Evolutionary conservation across 768 basidiomycete species (phyloP).

Genomic region (Hygrophorus pudorinus): DNA sequence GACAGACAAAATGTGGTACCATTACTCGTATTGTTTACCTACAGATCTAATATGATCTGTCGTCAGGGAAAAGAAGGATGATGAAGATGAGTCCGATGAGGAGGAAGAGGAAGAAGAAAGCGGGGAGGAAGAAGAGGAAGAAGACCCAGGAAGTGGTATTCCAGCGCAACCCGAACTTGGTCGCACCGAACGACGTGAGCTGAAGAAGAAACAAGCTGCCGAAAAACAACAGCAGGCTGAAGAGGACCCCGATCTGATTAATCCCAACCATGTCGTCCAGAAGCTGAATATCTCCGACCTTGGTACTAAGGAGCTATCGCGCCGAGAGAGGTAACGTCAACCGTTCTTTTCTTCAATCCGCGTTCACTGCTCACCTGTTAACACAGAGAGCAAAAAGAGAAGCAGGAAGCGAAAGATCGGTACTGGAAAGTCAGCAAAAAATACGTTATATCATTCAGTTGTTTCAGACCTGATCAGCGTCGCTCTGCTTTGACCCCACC

Average conservation of each 20-base stretch:
- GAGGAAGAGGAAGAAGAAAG: conserved; percentile 32
- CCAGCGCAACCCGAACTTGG: conserved; percentile 45
- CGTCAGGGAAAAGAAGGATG: conserved; percentile 22
- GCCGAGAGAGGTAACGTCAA: conserved; percentile 50
- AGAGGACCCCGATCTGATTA: conserved; percentile 63
- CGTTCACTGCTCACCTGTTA: not conserved
- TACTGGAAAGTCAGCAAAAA: conserved; percentile 66
- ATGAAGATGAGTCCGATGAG: conserved; percentile 28
- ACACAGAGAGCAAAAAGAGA: conserved; percentile 81
- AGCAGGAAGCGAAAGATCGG: conserved; percentile 76
- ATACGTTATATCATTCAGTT: not conserved
- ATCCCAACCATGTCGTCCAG: conserved; percentile 70
- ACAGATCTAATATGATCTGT: conserved; percentile 8
- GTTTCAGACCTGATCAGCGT: not conserved
- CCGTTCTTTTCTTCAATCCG: not conserved
- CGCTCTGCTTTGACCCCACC: not conserved
- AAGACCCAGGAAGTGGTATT: conserved; percentile 22
- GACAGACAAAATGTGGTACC: conserved; percentile 34
- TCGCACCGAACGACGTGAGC: conserved; percentile 62
- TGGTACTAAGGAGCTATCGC: conserved; percentile 19
- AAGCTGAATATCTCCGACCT: conserved; percentile 71
- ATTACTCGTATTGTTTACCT: conserved; percentile 11
- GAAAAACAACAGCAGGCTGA: conserved; percentile 41
- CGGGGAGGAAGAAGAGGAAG: conserved; percentile 33
- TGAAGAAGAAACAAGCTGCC: conserved; percentile 73